phyloP scores from a whole-genome alignment of 2,329 filamentous ascomycete species.

The Colletotrichum salicis region DNA sequence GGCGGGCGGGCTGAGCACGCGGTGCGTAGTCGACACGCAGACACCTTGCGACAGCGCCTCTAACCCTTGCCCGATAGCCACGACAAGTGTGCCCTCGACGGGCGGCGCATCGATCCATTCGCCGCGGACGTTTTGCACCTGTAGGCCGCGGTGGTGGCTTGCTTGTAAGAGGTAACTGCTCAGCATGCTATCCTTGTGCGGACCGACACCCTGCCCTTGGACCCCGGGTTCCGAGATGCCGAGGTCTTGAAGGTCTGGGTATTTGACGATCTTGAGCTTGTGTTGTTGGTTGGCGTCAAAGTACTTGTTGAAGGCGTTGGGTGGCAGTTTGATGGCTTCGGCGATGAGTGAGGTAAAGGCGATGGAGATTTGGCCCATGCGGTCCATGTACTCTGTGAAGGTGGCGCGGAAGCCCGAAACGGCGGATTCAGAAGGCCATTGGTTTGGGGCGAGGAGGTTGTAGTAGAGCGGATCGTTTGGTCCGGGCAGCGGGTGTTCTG shows the following conservation, averaged over 20 bases:
- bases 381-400: constrained; percentile 79
- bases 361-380: constrained; percentile 78
- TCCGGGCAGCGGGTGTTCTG: constrained; percentile 74
- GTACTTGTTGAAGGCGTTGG: constrained; percentile 79
- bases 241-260: constrained; percentile 76
- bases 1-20: constrained; percentile 78
- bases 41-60: constrained; percentile 87
- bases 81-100: constrained; percentile 80
- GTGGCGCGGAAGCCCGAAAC: constrained; percentile 75
- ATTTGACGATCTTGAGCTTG: constrained; percentile 91
- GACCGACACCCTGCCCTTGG: constrained; percentile 73
- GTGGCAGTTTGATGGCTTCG: constrained; percentile 80
- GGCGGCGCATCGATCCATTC: constrained; percentile 87
- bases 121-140: constrained; percentile 83
- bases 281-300: constrained; percentile 82
- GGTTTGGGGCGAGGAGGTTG: constrained; percentile 80
- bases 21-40: constrained; percentile 83
- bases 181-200: constrained; percentile 88
- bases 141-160: constrained; percentile 77
- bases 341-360: constrained; percentile 84
- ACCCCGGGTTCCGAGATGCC: constrained; percentile 51
- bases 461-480: constrained; percentile 74
- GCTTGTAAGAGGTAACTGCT: constrained; percentile 85
- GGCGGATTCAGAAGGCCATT: constrained; percentile 76
- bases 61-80: constrained; percentile 87